Evolutionary conservation across 139 green algal genomes (phyloP), one percentile per base, ranked within the genome.

Genomic region (Chlorella sp.): DNA sequence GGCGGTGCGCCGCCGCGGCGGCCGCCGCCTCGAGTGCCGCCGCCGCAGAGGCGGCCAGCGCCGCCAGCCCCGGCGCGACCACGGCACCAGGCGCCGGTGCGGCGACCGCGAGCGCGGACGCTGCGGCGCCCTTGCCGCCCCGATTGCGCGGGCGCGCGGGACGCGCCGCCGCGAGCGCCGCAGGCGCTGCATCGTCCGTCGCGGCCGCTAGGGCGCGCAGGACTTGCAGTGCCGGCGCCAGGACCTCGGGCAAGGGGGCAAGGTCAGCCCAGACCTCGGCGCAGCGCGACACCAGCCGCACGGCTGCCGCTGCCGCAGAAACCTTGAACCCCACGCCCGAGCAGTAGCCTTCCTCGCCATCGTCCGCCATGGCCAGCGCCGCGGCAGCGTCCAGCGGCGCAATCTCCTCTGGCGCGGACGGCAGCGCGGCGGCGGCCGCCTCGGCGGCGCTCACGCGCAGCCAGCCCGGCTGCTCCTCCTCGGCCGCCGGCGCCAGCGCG

Each of bases 171-270:
- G n/a, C n/a, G n/a, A n/a, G n/a, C n/a, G n/a, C n/a, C n/a, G n/a
- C n/a, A n/a, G n/a, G n/a, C n/a, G n/a, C n/a, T n/a, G n/a, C n/a
- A n/a, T n/a, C n/a, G 5, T 71, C n/a, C 25, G 56, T 31, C 0
- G 63, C 77, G 5, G 43, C 71, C 25, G 67, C 41, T 31, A 75
- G 60, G 45, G 17, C 46, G 8, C 35, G 56, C 43, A 92, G 67
- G 25, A 29, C 66, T 0, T 48, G 67, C 51, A 77, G 41, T 2
- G 80, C 68, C 6, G 74, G 77, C 36, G 85, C 43, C 61, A 93
- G 83, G 1, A 89, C 73, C 79, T 92, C 88, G 4, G 88, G 81
- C 31, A 88, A 67, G 2, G 88, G 76, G 12, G 68, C 33, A n/a
- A 87, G 27, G 27, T 66, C 43, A 21, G 41, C 59, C 71, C 85